A percentile compares a stretch with the other conserved stretches of the same genome.
Conservation (phyloP, 768 basidiomycete species). For the Steccherinum ochraceum region DNA sequence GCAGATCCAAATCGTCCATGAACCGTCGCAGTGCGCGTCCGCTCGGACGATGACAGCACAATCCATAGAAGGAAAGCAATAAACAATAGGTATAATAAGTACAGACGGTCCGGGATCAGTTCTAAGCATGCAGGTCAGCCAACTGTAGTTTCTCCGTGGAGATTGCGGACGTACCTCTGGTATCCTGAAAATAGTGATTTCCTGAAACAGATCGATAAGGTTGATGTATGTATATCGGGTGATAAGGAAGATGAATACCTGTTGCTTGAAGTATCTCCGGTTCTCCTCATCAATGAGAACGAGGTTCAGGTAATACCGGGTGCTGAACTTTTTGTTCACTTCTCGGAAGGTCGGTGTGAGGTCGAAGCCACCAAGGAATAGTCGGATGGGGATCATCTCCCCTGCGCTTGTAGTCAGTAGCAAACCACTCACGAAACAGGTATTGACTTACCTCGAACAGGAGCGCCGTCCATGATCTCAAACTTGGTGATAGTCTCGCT, state of each 20-base stretch:
- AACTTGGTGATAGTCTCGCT: conserved; percentile 99
- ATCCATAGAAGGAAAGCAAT: conserved; percentile 8
- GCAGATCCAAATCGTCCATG: too few relatives aligned
- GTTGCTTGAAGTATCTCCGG: conserved; percentile 95
- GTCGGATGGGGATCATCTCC: conserved; percentile 95
- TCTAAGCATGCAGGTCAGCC: too few relatives aligned
- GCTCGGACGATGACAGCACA: too few relatives aligned
- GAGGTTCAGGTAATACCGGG: conserved; percentile 93
- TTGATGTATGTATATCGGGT: not conserved
- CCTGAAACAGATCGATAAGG: conserved; percentile 29
- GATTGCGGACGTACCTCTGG: conserved; percentile 62
- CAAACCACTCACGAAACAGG: not conserved
- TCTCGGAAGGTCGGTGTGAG: conserved; percentile 98
- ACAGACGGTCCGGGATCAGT: conserved; percentile 24
- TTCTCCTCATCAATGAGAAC: conserved; percentile 99
- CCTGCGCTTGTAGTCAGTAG: conserved; percentile 41
- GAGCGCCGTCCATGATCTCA: conserved; percentile 98
- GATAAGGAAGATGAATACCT: conserved; percentile 36
- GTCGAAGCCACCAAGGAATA: conserved; percentile 98
- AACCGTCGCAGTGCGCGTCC: too few relatives aligned
- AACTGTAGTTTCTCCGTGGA: too few relatives aligned
- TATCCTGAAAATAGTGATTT: conserved; percentile 89
- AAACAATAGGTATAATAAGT: conserved; percentile 20
- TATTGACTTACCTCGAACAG: conserved; percentile 72
- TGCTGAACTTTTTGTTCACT: conserved; percentile 98